These are phyloP conservation scores for Cicer bijugum DNA, from an alignment of 306 rosid species.

Conservation along the genomic window DNA sequence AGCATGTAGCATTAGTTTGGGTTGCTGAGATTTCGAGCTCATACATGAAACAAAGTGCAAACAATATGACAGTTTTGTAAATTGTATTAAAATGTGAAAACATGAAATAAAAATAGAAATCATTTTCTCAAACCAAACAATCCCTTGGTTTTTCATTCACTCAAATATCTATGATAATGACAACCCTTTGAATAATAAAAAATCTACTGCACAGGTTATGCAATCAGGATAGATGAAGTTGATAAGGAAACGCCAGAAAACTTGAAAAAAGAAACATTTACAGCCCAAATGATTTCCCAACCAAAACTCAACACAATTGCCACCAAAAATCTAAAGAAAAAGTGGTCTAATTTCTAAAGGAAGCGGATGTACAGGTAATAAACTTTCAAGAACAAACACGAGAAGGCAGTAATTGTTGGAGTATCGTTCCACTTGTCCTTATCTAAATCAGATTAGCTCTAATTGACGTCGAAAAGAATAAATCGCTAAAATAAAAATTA, in stretches of 20 bases:
- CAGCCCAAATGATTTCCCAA: too few species aligned
- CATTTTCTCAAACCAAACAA: background rate
- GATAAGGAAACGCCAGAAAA: too few species aligned
- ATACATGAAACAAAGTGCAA: too few species aligned
- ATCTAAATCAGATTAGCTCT: background rate
- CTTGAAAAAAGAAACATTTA: too few species aligned
- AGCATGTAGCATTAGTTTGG: too few species aligned
- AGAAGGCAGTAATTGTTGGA: background rate
- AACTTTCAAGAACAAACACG: background rate
- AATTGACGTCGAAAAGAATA: background rate
- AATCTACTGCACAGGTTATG: background rate
- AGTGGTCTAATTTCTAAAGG: background rate
- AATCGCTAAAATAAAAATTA: background rate
- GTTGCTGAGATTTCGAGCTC: too few species aligned
- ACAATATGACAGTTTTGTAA: too few species aligned
- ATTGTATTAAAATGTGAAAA: too few species aligned
- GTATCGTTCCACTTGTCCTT: background rate
- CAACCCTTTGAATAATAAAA: background rate
- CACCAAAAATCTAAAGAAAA: too few species aligned
- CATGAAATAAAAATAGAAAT: background rate
- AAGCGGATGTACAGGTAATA: background rate
- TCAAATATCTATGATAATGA: too few species aligned
- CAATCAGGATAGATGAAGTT: background rate
- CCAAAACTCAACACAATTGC: too few species aligned
- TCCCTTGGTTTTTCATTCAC: too few species aligned